Conservation (phyloP, 2,329 filamentous ascomycete species). For the Amesomyces nigricolor region DNA sequence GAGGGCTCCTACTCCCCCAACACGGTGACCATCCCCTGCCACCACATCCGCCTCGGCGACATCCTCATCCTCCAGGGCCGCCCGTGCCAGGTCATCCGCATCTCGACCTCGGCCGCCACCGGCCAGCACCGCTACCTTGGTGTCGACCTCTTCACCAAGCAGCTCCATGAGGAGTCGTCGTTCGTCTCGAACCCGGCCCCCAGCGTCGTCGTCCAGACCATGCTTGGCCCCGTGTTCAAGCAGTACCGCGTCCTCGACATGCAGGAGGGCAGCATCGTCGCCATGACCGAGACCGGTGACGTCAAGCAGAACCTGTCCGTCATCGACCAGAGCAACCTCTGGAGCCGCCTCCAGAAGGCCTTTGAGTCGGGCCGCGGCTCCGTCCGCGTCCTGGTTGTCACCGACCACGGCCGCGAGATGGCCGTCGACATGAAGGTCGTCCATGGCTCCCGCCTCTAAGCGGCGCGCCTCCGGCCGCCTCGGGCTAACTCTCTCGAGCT, state of each 20-base stretch:
- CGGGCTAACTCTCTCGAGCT: not conserved
- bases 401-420: constrained; percentile 86
- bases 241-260: constrained; percentile 99
- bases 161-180: constrained; percentile 96
- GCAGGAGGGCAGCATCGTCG: constrained; percentile 74
- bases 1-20: constrained; percentile 51
- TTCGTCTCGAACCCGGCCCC: constrained; percentile 96
- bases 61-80: constrained; percentile 98
- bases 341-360: constrained; percentile 69
- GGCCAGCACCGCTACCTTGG: constrained; percentile 99
- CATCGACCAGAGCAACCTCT: constrained; percentile 90
- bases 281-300: constrained; percentile 98
- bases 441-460: constrained; percentile 67
- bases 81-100: constrained; percentile 99
- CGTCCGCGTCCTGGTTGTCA: constrained; percentile 92
- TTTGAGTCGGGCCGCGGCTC: constrained; percentile 91
- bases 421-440: constrained; percentile 99
- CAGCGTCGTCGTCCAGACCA: constrained; percentile 97
- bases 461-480: not conserved
- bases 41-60: constrained; percentile 99
- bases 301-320: constrained; percentile 94
- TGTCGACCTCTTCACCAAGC: constrained; percentile 99
- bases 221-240: constrained; percentile 99
- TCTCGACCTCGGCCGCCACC: constrained; percentile 95
- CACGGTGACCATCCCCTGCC: constrained; percentile 96